Conservation (phyloP, 441 rosid species). For the Gossypium schwendimanii region DNA sequence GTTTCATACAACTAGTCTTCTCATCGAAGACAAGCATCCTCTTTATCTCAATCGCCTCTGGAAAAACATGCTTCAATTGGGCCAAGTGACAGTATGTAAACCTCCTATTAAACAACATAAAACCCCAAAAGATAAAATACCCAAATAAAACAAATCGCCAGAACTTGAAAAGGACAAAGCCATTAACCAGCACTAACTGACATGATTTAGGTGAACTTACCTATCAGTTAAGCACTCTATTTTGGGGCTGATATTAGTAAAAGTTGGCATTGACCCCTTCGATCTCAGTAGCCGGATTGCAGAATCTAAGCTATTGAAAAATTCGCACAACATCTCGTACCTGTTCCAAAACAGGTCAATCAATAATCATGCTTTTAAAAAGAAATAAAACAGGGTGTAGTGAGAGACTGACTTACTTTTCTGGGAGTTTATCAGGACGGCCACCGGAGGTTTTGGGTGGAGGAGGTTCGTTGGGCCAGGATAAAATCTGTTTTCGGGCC, state of each 20-base stretch:
- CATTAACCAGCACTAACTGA: neutral
- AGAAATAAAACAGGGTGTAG: neutral
- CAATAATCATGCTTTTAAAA: neutral
- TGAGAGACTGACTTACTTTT: constrained; percentile 36
- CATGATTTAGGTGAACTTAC: constrained; percentile 20
- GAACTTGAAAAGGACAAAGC: neutral
- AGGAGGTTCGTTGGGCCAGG: constrained; percentile 24
- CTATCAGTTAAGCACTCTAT: constrained; percentile 65
- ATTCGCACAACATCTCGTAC: constrained; percentile 51
- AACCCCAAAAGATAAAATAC: neutral
- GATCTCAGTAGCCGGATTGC: constrained; percentile 40
- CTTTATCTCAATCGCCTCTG: constrained; percentile 66
- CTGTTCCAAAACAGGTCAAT: constrained; percentile 22
- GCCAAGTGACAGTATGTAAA: constrained; percentile 64
- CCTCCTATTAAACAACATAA: constrained; percentile 44
- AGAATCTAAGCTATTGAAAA: constrained; percentile 63
- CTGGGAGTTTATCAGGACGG: constrained; percentile 32
- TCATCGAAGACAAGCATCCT: constrained; percentile 52
- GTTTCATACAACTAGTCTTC: constrained; percentile 64
- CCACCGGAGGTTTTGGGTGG: constrained; percentile 2
- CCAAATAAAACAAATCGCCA: neutral
- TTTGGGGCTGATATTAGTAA: constrained; percentile 43
- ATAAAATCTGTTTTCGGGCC: constrained; percentile 41
- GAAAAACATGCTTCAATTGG: constrained; percentile 61
- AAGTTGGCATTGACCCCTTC: constrained; percentile 48